Conservation (phyloP, 148 eudicot species). For the Dianthus caryophyllus region DNA sequence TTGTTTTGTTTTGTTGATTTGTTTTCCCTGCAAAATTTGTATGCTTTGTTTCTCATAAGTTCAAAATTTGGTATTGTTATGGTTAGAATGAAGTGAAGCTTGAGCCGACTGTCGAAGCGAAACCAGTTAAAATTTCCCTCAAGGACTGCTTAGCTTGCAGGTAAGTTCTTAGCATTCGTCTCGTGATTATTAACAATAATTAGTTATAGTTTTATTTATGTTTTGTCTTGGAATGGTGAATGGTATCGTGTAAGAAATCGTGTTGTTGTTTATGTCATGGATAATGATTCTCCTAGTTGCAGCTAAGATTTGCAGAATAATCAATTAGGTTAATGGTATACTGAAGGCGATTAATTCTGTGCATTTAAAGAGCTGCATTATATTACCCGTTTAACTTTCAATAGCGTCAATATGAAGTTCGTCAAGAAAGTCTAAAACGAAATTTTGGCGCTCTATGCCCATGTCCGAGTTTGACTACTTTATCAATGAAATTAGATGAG, state of each 20-base stretch:
- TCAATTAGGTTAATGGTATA: too few relatives aligned
- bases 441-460: neutral
- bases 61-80: slow-evolving; percentile 11
- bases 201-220: neutral
- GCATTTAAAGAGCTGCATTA: too few relatives aligned
- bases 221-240: neutral
- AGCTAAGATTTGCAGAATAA: neutral
- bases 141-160: slow-evolving; percentile 99
- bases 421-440: too few relatives aligned
- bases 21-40: neutral
- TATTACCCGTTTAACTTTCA: too few relatives aligned
- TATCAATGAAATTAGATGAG: neutral
- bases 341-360: too few relatives aligned
- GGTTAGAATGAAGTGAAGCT: slow-evolving; percentile 35
- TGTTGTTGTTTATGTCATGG: neutral
- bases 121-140: slow-evolving; percentile 88
- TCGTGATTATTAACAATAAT: neutral
- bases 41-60: neutral
- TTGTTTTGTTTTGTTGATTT: neutral
- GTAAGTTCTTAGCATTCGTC: slow-evolving; percentile 30
- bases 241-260: neutral
- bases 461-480: neutral
- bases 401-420: too few relatives aligned
- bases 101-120: slow-evolving; percentile 35
- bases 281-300: neutral